Evolutionary conservation across 441 rosid genomes (phyloP).

Genomic region (Euphorbia schlechtendalii): DNA sequence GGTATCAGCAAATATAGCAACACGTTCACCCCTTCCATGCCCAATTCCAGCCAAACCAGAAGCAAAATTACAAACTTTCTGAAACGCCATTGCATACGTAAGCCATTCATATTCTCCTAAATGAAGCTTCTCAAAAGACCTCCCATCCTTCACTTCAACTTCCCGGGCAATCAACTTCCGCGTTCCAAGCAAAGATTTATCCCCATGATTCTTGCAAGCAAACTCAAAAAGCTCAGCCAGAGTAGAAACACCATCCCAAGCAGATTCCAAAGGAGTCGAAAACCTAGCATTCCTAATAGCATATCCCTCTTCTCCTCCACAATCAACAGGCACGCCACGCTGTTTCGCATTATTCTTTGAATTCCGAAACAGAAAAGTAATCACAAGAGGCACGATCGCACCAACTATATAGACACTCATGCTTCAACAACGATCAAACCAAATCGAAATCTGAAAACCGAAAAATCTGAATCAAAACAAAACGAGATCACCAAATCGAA

Average conservation of each 20-base stretch:
- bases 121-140: slow-evolving; percentile 85
- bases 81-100: slow-evolving; percentile 53
- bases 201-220: slow-evolving; percentile 51
- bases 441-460: slow-evolving; percentile 15
- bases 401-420: slow-evolving; percentile 81
- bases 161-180: slow-evolving; percentile 62
- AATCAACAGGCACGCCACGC: slow-evolving; percentile 75
- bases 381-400: slow-evolving; percentile 62
- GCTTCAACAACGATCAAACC: slow-evolving; percentile 12
- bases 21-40: slow-evolving; percentile 63
- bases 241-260: slow-evolving; percentile 77
- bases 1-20: slow-evolving; percentile 93
- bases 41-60: slow-evolving; percentile 79
- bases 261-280: slow-evolving; percentile 47
- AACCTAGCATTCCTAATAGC: slow-evolving; percentile 57
- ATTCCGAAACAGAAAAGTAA: slow-evolving; percentile 56
- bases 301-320: slow-evolving; percentile 79
- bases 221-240: slow-evolving; percentile 87
- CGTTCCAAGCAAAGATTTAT: slow-evolving; percentile 68
- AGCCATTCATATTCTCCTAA: slow-evolving; percentile 91
- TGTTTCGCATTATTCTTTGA: slow-evolving; percentile 47
- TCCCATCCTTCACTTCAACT: slow-evolving; percentile 57
- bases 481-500: not conserved
- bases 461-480: not conserved
- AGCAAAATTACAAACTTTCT: slow-evolving; percentile 62